Evolutionary conservation across 2,329 filamentous ascomycete genomes (phyloP), one percentile per base, ranked within the genome.

Genomic region (Metarhizium brunneum): DNA sequence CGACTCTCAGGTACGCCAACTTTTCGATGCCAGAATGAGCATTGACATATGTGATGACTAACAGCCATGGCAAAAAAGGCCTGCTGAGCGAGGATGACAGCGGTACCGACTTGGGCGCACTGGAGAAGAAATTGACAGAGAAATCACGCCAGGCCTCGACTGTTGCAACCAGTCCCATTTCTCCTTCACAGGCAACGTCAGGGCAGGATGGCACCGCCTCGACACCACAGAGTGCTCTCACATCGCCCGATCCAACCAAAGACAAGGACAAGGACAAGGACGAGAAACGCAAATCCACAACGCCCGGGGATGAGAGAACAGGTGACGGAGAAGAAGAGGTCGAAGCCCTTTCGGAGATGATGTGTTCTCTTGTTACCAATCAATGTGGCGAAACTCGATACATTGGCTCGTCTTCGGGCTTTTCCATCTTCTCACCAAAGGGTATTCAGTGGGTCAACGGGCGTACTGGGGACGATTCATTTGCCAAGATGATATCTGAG

Each of bases 381-480:
- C 91, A 92, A 63, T 88, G 84, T 59, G 94, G 94, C 54, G 94
- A 99, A 75, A 96, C 92, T 7, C 82, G 94, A 71, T 99, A 96
- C 68, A 95, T 97, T 63, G 94, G 90, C 92, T 96, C 92, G 0
- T 97, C 92, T 0, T 99, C 94, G 2, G 94, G 94, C 3, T 97
- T 97, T 71, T 97, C 92, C 54, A 99, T 99, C 64, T 97, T 99
- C 75, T 97, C 92, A 0, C 94, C 92, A 14, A 96, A 96, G 69
- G 94, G 94, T 48, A 95, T 99, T 54, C 88, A 96, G 69, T 99
- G 94, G 94, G 92, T 99, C 54, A 97, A 96, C 65, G 86, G 94
- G 62, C 96, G 95, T 76, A 97, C 92, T 2, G 94, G 94, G n/a
- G 94, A 99, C 67, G 84, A 80, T 25, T 95, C 91, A 0, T 99